Conservation (phyloP, 371 early-diverging fungal genomes). For the Nematocida displodere region DNA sequence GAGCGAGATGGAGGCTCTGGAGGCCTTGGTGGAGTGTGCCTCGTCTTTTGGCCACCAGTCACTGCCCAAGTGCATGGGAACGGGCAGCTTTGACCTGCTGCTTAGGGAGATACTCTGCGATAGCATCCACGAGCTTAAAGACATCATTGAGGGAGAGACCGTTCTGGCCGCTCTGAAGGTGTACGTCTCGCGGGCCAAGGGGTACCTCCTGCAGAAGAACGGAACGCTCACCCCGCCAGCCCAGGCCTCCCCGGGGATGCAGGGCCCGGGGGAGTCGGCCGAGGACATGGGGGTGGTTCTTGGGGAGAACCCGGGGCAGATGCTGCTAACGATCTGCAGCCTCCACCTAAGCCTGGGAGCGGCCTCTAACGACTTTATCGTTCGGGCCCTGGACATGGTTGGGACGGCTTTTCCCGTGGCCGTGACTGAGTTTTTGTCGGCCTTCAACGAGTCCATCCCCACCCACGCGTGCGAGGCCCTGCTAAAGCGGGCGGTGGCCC, state of each 20-base stretch:
- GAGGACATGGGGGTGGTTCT: constrained; percentile 11
- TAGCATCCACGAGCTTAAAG: not conserved
- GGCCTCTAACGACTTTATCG: not conserved
- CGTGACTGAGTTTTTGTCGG: not conserved
- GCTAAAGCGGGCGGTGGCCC: not conserved
- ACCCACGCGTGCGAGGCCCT: not conserved
- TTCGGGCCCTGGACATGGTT: not conserved
- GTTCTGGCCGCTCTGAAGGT: not conserved
- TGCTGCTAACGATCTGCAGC: constrained; percentile 1
- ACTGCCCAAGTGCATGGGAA: not conserved
- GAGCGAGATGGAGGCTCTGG: not conserved
- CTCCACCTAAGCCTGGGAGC: not conserved
- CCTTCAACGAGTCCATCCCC: constrained; percentile 9
- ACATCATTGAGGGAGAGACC: not conserved
- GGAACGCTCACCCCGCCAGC: not conserved
- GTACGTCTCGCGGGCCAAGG: not conserved
- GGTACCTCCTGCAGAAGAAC: not conserved
- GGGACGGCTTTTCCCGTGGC: not conserved
- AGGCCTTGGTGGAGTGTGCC: not conserved
- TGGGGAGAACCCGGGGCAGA: not conserved
- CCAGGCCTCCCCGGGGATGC: no score
- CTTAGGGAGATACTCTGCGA: not conserved
- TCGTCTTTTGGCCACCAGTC: constrained; percentile 2
- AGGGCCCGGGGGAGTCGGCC: not conserved
- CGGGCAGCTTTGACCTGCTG: not conserved